Evolutionary conservation across 2,329 filamentous ascomycete species (phyloP).

Genomic region (Cladorrhinum sp.): DNA sequence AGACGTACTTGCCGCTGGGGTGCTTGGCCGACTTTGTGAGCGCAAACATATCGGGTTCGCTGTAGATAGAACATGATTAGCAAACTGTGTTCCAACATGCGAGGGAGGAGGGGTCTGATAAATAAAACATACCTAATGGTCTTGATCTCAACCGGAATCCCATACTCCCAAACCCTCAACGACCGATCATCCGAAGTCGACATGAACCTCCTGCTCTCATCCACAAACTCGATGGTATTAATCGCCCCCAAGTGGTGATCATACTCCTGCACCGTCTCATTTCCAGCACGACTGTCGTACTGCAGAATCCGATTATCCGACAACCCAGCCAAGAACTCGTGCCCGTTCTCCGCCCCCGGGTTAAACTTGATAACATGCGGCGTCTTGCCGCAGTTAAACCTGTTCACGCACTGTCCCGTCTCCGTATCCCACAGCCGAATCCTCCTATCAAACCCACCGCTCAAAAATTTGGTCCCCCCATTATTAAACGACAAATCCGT

Average conservation of each 20-base stretch:
- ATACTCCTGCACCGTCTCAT: slow-evolving; percentile 90
- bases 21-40: slow-evolving; percentile 84
- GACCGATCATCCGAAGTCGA: slow-evolving; percentile 97
- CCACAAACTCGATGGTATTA: slow-evolving; percentile 96
- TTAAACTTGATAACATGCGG: slow-evolving; percentile 95
- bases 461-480: slow-evolving; percentile 76
- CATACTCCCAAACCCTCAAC: slow-evolving; percentile 95
- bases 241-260: slow-evolving; percentile 97
- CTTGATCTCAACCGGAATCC: slow-evolving; percentile 74
- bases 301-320: slow-evolving; percentile 99
- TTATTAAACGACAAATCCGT: slow-evolving; percentile 87
- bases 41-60: slow-evolving; percentile 96
- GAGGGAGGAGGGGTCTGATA: slow-evolving; percentile 49
- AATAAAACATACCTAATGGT: slow-evolving; percentile 64
- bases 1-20: slow-evolving; percentile 88
- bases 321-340: slow-evolving; percentile 95
- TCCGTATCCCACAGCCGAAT: slow-evolving; percentile 99
- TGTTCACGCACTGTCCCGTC: slow-evolving; percentile 80
- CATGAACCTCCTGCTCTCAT: slow-evolving; percentile 92
- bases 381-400: slow-evolving; percentile 91
- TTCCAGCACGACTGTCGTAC: slow-evolving; percentile 77
- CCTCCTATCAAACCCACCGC: slow-evolving; percentile 87
- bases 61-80: slow-evolving; percentile 46
- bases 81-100: background rate
- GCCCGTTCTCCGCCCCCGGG: slow-evolving; percentile 68